Evolutionary conservation across 2,329 filamentous ascomycete genomes (phyloP), one percentile per base, ranked within the genome.

Genomic region (Penicillium sp.): DNA sequence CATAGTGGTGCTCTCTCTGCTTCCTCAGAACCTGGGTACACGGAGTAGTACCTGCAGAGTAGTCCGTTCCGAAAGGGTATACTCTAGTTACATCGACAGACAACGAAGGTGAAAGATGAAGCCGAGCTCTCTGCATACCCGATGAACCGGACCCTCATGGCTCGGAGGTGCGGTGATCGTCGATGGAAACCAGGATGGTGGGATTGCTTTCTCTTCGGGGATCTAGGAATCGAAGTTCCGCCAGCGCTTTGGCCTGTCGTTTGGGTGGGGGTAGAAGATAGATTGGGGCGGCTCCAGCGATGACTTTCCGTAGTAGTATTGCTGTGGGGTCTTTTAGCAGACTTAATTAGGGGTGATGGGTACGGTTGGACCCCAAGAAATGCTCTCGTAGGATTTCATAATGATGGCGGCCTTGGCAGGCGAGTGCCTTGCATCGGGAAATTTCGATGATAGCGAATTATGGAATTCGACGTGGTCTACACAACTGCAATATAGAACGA

Each of bases 161-260:
- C 37, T 33, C 22, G 38, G 25, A 35, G 8, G 37, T 54, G 52
- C 42, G 26, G 45, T 55, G 57, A 59, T 55, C 52, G 19, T 42
- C 57, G 45, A 16, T 37, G 52, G 13, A 30, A 25, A 58, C 62
- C 61, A 62, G 53, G 60, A 37, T 54, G 52, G 56, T 46, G 61
- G 63, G 60, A 55, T 37, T 22, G 25, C 16, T 33, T 26, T 16
- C 16, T 38, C 53, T 55, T 53, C 43, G 43, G 58, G 33, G 35
- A 33, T 49, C 57, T 35, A 28, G 28, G 13, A 42, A 16, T 43
- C 52, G 3, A 16, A 14, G 38, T 54, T n/a, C 35, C 38, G 38
- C 26, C 3, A 43, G 48, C 51, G 58, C 45, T 38, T 53, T 42
- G 48, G 45, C 60, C 54, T 40, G 37, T 33, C 6, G 46, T 51